Base-by-base conservation (phyloP, 2,329 filamentous ascomycete genomes). In the Ilyonectria mors-panacis region DNA sequence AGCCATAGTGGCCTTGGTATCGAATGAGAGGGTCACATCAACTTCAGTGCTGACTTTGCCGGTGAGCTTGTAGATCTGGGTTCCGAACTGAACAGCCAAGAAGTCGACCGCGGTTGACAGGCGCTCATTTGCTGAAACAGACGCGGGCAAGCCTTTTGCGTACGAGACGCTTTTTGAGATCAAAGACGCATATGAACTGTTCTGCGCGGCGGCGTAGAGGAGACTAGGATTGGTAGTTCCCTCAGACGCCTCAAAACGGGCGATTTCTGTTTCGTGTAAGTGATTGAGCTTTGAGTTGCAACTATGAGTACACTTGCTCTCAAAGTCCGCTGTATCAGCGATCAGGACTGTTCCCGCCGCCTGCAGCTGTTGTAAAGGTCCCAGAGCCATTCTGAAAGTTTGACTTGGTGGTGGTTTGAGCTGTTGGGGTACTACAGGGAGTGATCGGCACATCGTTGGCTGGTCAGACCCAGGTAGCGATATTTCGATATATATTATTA, bases 11-110 rank as follows among this genome's bases (percentile, higher is more conserved):
- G 54, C 54, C 17, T 10, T 35, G 12, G 33, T 57, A 35, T 57
- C 37, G 19, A 57, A 57, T 6, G 37, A 39, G 7, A 39, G 33
- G 13, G 13, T 57, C 9, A 42, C 54, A 12, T 57, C 54, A 23
- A 57, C 54, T 17, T 57, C 33, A 13, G 54, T 57, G 10, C 33
- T 39, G 19, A 57, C 33, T 6, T 28, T 39, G 54, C 54, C 35
- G 17, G 54, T 30, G 50, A 54, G 35, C n/a, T 57, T 57, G 35
- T 39, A 35, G n/a, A 57, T 57, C 37, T 57, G 33, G 19, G 33
- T 57, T 23, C 54, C 54, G 19, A 57, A 57, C 33, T 42, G 35
- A 13, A 72, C 45, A 26, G 47, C 6, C 1, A 50, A 9, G 47
- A 26, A 30, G 17, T 50, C 26, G 17, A 50, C 47, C 6, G 47